These are phyloP conservation scores for Bauhinia variegata DNA, from an alignment of 306 rosid species.

Conservation along the genomic window DNA sequence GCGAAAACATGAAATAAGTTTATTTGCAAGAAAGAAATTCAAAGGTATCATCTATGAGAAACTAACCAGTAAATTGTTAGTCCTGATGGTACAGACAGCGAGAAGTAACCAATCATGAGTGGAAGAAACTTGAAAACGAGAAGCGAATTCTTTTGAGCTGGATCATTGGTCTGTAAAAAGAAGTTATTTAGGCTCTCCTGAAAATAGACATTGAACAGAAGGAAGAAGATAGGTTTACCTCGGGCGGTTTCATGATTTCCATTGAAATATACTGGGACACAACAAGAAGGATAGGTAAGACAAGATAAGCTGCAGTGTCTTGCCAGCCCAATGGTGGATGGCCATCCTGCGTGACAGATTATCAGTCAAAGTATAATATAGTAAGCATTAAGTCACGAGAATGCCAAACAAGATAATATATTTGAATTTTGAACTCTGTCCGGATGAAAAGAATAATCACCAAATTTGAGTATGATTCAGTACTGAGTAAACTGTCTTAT, in stretches of 20 bases:
- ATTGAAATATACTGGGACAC: constrained; percentile 83
- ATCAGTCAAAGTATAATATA: constrained; percentile 15
- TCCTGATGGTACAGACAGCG: constrained; percentile 97
- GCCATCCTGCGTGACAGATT: constrained; percentile 74
- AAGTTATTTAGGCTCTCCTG: constrained; percentile 39
- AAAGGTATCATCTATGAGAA: constrained; percentile 33
- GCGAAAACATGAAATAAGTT: constrained; percentile 7
- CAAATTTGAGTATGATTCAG: constrained; percentile 10
- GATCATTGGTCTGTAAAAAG: constrained; percentile 87
- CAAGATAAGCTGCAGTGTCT: constrained; percentile 90
- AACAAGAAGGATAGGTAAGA: constrained; percentile 89
- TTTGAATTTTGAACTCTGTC: neutral
- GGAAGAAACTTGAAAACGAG: constrained; percentile 97
- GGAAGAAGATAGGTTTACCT: constrained; percentile 56
- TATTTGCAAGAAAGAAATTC: constrained; percentile 16
- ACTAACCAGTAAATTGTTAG: constrained; percentile 98
- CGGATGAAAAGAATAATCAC: neutral
- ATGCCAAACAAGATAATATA: neutral
- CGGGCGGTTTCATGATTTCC: constrained; percentile 99
- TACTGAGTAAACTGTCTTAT: constrained; percentile 13
- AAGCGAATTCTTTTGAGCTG: constrained; percentile 85
- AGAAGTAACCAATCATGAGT: constrained; percentile 98
- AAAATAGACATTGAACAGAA: constrained; percentile 29
- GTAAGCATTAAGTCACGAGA: neutral
- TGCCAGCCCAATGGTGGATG: constrained; percentile 99